Evolutionary conservation across 306 rosid species (phyloP), one percentile per base, ranked within the genome.

Genomic region (Gastrolobium bilobum): DNA sequence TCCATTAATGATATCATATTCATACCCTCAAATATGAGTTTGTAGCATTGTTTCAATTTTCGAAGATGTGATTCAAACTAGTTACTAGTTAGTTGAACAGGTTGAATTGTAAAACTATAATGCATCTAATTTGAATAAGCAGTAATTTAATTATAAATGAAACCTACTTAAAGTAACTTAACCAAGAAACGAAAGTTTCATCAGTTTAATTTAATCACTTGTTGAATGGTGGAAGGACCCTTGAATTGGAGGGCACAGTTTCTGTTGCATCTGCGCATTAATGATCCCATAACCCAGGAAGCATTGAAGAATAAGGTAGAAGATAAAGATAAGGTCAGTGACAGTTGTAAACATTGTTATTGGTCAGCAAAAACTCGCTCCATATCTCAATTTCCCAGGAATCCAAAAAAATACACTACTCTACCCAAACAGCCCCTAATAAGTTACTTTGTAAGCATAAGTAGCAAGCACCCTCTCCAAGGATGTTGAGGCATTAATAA

Each of bases 341-440:
- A 38, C 48, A 65, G 70, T 61, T 34, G 65, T 71, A 60, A 42
- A 11, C 44, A 70, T 77, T 38, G 59, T 62, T 46, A 38, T 71
- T 77, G 71, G 71, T 78, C 84, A 50, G 67, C 71, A 77, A 54
- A 34, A 77, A 35, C 69, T 31, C 40, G 54, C 77, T 78, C 78
- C 91, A 76, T 54, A 79, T 82, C 82, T 82, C 88, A 82, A 87
- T 68, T 82, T 79, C 34, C 61, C 59, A 40, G 53, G 35, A 69
- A 53, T 71, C 61, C 14, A 77, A 84, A 89, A 85, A n/a, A n/a
- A n/a, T n/a, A n/a, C n/a, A n/a, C n/a, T n/a, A n/a, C n/a, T n/a
- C n/a, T n/a, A n/a, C n/a, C n/a, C n/a, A n/a, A n/a, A n/a, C n/a
- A n/a, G n/a, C n/a, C n/a, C n/a, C 63, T 74, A 74, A 78, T 60